Conservation (phyloP, 495 filamentous ascomycete genomes). For the Penicillium dipodomyicola region DNA sequence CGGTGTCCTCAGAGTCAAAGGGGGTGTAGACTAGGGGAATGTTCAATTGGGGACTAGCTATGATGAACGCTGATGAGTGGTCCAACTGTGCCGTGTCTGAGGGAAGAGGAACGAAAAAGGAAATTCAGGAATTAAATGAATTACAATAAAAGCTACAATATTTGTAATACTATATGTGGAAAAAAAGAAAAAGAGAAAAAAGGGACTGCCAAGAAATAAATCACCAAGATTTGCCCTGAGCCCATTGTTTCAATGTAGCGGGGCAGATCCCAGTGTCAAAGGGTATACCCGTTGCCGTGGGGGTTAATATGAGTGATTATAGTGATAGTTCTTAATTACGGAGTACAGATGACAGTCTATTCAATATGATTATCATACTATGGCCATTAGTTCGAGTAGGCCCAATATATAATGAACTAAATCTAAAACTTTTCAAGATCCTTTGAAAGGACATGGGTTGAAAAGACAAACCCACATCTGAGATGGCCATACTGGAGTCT, state of each 20-base stretch:
- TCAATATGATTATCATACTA: too few relatives aligned
- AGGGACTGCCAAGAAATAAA: conserved; percentile 36
- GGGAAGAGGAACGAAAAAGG: conserved; percentile 7
- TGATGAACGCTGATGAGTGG: conserved; percentile 16
- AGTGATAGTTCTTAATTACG: conserved; percentile 6
- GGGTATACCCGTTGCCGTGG: conserved; percentile 40
- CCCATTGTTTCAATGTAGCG: conserved; percentile 41
- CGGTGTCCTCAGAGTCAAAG: conserved; percentile 22
- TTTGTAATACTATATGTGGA: too few relatives aligned
- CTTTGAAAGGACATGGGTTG: conserved; percentile 5
- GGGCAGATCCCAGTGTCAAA: conserved; percentile 43
- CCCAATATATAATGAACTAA: too few relatives aligned
- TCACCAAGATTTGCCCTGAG: conserved; percentile 40
- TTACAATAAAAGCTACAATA: conserved; percentile 5
- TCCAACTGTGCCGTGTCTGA: conserved; percentile 32
- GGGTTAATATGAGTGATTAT: conserved; percentile 12
- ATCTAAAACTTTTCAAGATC: conserved; percentile 13
- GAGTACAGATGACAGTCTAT: too few relatives aligned
- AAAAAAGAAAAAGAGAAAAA: conserved; percentile 8
- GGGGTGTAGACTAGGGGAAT: conserved; percentile 21
- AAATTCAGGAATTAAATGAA: conserved; percentile 17
- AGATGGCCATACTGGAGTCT: conserved; percentile 3
- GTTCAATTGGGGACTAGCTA: conserved; percentile 20
- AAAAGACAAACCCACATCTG: conserved; percentile 22
- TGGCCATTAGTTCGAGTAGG: too few relatives aligned